Conservation (phyloP, 371 early-diverging fungal species). For the Basidiobolus meristosporus region DNA sequence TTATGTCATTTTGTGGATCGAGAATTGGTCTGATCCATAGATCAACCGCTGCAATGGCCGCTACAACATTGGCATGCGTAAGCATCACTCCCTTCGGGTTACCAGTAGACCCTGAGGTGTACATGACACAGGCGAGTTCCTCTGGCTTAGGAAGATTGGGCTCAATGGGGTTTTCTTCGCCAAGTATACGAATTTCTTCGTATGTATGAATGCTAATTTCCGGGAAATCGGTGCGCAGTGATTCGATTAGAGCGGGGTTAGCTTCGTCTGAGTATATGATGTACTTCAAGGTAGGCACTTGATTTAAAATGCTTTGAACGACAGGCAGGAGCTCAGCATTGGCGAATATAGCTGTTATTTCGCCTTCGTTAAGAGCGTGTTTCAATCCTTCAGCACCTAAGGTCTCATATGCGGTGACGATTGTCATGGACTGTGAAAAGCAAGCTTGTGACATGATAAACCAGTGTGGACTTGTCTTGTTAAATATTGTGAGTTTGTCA, state of each 20-base stretch:
- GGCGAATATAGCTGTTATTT: conserved; percentile 59
- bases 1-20: conserved; percentile 34
- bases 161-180: too few species aligned
- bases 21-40: too few species aligned
- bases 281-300: conserved; percentile 37
- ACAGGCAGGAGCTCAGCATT: conserved; percentile 58
- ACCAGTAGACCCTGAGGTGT: conserved; percentile 91
- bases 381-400: conserved; percentile 73
- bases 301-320: conserved; percentile 30
- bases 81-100: conserved; percentile 78
- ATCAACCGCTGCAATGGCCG: too few species aligned
- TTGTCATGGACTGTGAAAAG: conserved; percentile 49
- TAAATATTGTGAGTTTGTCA: too few species aligned
- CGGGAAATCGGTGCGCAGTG: too few species aligned
- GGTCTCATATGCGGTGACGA: conserved; percentile 78
- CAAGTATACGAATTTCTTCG: too few species aligned
- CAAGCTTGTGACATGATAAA: too few species aligned
- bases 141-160: conserved; percentile 52
- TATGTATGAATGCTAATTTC: too few species aligned
- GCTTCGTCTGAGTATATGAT: conserved; percentile 68
- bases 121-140: conserved; percentile 83
- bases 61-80: conserved; percentile 68
- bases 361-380: conserved; percentile 72
- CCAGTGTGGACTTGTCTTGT: too few species aligned
- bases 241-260: too few species aligned